Evolutionary conservation across 2,329 filamentous ascomycete species (phyloP), one percentile per base, ranked within the genome.

Genomic region (Aspergillus arachidicola): DNA sequence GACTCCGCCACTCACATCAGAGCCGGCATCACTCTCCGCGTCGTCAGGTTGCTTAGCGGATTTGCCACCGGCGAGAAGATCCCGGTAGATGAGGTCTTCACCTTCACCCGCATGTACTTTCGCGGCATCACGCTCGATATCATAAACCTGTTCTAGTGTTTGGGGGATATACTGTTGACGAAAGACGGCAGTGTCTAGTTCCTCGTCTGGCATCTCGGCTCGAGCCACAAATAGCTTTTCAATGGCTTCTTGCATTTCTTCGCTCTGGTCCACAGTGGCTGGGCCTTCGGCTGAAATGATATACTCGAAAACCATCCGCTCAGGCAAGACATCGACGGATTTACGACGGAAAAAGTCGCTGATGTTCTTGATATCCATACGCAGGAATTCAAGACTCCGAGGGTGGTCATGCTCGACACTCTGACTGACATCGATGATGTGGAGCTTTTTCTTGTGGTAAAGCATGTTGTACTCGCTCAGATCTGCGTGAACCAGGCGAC

Each of bases 341-440:
- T 97, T 90, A 23, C 91, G 86, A 34, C 89, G 85, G 86, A 98
- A 99, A 80, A 96, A 99, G 77, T 96, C 93, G 26, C 89, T 91
- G 1, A 96, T 88, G 74, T 99, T 99, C 84, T 97, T 98, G 79
- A 99, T 93, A 75, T 99, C 95, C 94, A 97, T 98, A 38, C 95
- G 89, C 71, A 99, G 79, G 75, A 99, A 99, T 76, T 98, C 94
- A 34, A 96, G 84, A 2, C 92, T 94, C 62, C 92, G 87, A 0
- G 95, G 95, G 77, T 99, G 95, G 71, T 98, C 94, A 70, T 96
- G 94, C 81, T 98, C 96, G 23, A 99, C 95, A 74, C 91, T 95
- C 81, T 99, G 95, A 61, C 93, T 97, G 50, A 99, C 95, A 79
- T 99, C 95, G 77, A 99, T 99, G 73, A 99, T 91, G 83, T 92